Percentiles rank a stretch among this genome's conserved stretches.
Evolutionary conservation across 495 filamentous ascomycete species (phyloP).

Genomic region (Penicillium antarcticum): DNA sequence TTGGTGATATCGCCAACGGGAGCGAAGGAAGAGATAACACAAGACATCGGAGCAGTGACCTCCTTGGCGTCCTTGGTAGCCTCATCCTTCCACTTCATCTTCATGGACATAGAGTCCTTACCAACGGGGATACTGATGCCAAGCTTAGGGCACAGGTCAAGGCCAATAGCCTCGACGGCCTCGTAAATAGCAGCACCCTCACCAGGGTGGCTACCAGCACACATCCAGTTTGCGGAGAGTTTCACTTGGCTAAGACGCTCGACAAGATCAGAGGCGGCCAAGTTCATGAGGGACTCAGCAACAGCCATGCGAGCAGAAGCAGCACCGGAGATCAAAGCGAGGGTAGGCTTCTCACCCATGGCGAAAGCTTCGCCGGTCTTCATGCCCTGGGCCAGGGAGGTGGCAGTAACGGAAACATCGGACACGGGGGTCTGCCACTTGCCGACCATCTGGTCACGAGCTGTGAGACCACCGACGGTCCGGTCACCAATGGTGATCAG

Average conservation of each 20-base stretch:
- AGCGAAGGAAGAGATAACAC: slow-evolving; percentile 87
- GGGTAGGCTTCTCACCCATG: slow-evolving; percentile 89
- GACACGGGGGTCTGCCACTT: slow-evolving; percentile 95
- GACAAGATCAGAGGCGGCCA: slow-evolving; percentile 80
- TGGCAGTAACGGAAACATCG: slow-evolving; percentile 87
- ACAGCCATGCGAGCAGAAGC: slow-evolving; percentile 98
- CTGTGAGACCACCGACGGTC: slow-evolving; percentile 83
- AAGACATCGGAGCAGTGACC: slow-evolving; percentile 86
- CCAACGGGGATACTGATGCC: slow-evolving; percentile 93
- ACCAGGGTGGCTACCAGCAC: slow-evolving; percentile 85
- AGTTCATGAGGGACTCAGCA: slow-evolving; percentile 88
- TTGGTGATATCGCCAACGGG: slow-evolving; percentile 73
- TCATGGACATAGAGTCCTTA: slow-evolving; percentile 99
- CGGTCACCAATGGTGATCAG: slow-evolving; percentile 95
- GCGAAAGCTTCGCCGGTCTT: slow-evolving; percentile 93
- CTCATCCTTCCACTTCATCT: slow-evolving; percentile 87
- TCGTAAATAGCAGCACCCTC: slow-evolving; percentile 94
- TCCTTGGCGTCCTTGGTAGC: slow-evolving; percentile 67
- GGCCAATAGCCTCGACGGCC: slow-evolving; percentile 87
- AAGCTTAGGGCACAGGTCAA: slow-evolving; percentile 80
- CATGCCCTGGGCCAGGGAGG: slow-evolving; percentile 67
- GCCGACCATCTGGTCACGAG: slow-evolving; percentile 93
- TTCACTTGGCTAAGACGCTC: slow-evolving; percentile 74
- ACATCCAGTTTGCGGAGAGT: slow-evolving; percentile 98
- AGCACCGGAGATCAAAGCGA: slow-evolving; percentile 86